Conservation (phyloP, 495 filamentous ascomycete species). For the Tetracladium setigerum region DNA sequence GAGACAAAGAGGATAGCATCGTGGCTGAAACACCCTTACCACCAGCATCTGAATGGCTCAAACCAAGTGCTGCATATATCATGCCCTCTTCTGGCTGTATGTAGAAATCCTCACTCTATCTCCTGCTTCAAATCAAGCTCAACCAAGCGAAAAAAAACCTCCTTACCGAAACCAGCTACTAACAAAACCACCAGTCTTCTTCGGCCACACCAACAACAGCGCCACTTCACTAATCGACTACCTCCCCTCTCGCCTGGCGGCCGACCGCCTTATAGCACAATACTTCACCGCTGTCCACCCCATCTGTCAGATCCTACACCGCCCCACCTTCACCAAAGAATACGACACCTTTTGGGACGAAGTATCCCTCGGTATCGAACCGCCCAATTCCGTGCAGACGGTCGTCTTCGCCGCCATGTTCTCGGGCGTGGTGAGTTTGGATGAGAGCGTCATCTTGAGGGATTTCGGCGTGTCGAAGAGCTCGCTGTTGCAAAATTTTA, state of each 20-base stretch:
- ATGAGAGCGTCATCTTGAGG: constrained; percentile 34
- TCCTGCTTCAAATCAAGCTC: too few relatives aligned
- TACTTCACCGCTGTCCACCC: constrained; percentile 62
- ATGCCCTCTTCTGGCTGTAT: constrained; percentile 55
- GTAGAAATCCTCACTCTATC: too few relatives aligned
- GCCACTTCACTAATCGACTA: constrained; percentile 44
- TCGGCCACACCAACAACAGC: constrained; percentile 38
- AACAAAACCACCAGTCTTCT: too few relatives aligned
- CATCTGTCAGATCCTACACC: constrained; percentile 55
- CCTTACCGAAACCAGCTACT: too few relatives aligned
- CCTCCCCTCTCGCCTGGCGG: constrained; percentile 40
- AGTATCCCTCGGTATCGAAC: constrained; percentile 45
- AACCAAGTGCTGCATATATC: constrained; percentile 45
- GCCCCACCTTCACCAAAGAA: constrained; percentile 52
- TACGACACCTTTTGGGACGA: constrained; percentile 60
- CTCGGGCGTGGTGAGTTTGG: constrained; percentile 57
- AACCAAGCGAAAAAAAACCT: too few relatives aligned
- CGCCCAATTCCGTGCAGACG: constrained; percentile 54
- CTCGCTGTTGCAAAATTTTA: constrained; percentile 49
- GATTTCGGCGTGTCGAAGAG: constrained; percentile 44
- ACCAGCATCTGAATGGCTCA: constrained; percentile 26
- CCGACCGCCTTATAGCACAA: constrained; percentile 51
- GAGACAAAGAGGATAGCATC: constrained; percentile 8
- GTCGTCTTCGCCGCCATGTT: constrained; percentile 61
- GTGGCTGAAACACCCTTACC: constrained; percentile 13